Percentiles rank a stretch among this genome's conserved stretches.
Evolutionary conservation across 2,329 filamentous ascomycete species (phyloP).

Genomic region (Chalaropsis thielavioides): DNA sequence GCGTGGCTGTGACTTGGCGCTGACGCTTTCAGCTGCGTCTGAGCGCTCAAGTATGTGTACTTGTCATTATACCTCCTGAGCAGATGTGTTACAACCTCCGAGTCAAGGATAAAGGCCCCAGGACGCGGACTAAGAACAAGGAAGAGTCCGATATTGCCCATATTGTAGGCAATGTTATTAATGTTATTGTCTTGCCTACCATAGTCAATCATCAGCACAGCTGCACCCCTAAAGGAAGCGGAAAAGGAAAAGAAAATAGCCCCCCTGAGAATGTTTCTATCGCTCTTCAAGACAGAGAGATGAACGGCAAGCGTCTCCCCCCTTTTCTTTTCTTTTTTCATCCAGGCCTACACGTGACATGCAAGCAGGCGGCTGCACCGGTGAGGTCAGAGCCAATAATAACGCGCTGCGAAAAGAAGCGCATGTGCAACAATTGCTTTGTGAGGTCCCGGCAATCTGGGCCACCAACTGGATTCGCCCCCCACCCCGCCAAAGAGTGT

Average conservation of each 20-base stretch:
- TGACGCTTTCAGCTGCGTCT: constrained; percentile 3
- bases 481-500: neutral
- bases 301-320: too few relatives aligned
- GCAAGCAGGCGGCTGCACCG: neutral
- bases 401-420: neutral
- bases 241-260: neutral
- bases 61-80: neutral
- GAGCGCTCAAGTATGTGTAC: neutral
- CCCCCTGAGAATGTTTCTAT: neutral
- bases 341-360: too few relatives aligned
- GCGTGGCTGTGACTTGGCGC: too few relatives aligned
- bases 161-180: neutral
- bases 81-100: neutral
- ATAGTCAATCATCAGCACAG: neutral
- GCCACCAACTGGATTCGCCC: neutral
- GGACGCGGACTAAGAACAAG: neutral
- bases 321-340: too few relatives aligned
- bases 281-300: too few relatives aligned
- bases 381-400: neutral
- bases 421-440: neutral
- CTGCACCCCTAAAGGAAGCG: neutral
- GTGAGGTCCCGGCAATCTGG: neutral
- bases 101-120: neutral
- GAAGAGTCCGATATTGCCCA: neutral
- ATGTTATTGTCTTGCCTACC: neutral